phyloP scores from a whole-genome alignment of 192 early-diverging fungal species.

The Podochytrium sp. region DNA sequence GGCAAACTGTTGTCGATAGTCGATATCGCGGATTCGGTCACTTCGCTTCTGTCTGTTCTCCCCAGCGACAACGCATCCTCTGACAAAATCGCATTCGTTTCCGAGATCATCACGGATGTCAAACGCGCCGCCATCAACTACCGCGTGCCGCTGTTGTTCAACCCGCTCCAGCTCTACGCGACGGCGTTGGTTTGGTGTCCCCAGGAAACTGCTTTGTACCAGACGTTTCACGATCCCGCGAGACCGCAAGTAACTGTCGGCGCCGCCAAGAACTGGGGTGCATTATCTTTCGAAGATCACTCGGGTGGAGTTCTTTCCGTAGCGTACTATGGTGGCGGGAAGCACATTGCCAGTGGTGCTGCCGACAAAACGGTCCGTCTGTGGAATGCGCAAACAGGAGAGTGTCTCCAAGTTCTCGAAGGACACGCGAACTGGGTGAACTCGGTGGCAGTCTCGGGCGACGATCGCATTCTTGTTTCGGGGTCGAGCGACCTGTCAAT shows the following conservation, averaged over 20 bases:
- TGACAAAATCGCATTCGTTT: background rate
- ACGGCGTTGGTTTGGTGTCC: background rate
- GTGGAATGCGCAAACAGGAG: conserved; percentile 48
- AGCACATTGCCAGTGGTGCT: background rate
- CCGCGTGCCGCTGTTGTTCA: background rate
- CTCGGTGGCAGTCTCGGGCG: background rate
- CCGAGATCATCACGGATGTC: background rate
- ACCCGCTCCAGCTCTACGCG: background rate
- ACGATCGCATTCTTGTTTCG: conserved; percentile 8
- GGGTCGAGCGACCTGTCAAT: background rate
- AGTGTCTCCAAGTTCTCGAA: background rate
- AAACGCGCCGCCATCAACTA: background rate
- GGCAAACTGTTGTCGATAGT: background rate
- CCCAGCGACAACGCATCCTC: background rate
- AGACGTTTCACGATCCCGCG: background rate
- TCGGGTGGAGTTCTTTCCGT: background rate
- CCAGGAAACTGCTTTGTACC: background rate
- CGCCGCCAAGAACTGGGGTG: background rate
- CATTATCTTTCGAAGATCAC: background rate
- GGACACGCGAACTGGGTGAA: conserved; percentile 6
- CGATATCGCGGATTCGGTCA: background rate
- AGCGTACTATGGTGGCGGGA: background rate
- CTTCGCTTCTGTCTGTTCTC: background rate
- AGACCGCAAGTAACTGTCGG: background rate
- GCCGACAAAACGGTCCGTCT: conserved; percentile 22